Conservation (phyloP, 1,284 basidiomycete species). For the Macrocybe sp. region DNA sequence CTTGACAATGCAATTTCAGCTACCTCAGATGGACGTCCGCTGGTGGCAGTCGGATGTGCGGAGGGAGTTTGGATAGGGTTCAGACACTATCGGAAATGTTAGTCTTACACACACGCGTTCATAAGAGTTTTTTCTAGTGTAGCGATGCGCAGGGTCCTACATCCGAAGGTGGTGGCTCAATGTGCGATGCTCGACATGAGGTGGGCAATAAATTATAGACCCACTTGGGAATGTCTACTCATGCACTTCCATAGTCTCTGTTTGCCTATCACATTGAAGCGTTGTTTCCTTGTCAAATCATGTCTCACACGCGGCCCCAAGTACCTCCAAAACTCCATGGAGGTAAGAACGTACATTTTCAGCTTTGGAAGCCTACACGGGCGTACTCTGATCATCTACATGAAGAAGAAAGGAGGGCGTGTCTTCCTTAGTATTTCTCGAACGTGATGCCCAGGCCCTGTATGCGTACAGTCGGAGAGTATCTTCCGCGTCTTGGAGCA, state of each 20-base stretch:
- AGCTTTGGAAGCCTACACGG: conserved; percentile 83
- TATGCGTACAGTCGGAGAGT: conserved; percentile 54
- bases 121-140: too few relatives aligned
- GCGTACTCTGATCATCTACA: conserved; percentile 88
- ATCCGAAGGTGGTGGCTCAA: conserved; percentile 86
- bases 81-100: conserved; percentile 78
- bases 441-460: background rate
- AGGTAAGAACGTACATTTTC: conserved; percentile 91
- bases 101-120: conserved; percentile 27
- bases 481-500: conserved; percentile 94
- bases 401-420: conserved; percentile 91
- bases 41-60: conserved; percentile 89
- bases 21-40: conserved; percentile 72
- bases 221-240: background rate
- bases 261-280: conserved; percentile 94
- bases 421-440: too few relatives aligned
- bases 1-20: conserved; percentile 33
- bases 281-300: conserved; percentile 76
- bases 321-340: conserved; percentile 89
- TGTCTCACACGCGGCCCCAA: conserved; percentile 43
- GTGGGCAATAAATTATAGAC: conserved; percentile 29
- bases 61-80: conserved; percentile 97
- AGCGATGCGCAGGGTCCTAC: conserved; percentile 87
- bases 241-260: conserved; percentile 45
- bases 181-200: conserved; percentile 93